phyloP scores from a whole-genome alignment of 106 monocot genomes.

The Ottelia alismoides region DNA sequence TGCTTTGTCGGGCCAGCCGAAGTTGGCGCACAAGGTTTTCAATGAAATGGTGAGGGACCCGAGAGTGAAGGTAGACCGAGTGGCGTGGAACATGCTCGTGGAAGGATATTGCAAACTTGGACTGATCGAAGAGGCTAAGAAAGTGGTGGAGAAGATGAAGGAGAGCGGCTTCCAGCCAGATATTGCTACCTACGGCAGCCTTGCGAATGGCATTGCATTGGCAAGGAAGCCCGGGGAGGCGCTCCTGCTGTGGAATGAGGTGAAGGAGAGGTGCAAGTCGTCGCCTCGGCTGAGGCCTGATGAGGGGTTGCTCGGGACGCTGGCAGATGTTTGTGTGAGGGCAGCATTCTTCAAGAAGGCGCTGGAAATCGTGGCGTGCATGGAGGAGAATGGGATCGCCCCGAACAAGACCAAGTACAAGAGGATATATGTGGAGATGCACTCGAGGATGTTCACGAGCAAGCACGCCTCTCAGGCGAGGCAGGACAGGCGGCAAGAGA shows the following conservation, averaged over 20 bases:
- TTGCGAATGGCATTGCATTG: conserved; percentile 71
- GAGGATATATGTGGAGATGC: conserved; percentile 94
- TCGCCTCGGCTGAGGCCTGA: conserved; percentile 53
- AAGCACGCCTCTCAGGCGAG: conserved; percentile 91
- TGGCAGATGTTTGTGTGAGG: conserved; percentile 82
- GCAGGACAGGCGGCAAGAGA: conserved; percentile 68
- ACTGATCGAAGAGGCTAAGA: conserved; percentile 55
- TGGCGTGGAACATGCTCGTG: conserved; percentile 87
- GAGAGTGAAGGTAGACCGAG: conserved; percentile 56
- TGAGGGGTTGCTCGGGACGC: conserved; percentile 61
- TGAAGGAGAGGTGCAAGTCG: conserved; percentile 50
- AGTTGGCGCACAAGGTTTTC: conserved; percentile 75
- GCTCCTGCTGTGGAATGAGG: conserved; percentile 79
- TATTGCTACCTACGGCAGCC: conserved; percentile 69
- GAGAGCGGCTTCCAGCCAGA: conserved; percentile 67
- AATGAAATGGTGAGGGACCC: conserved; percentile 78
- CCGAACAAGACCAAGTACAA: conserved; percentile 92
- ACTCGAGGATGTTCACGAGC: conserved; percentile 94
- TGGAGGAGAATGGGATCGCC: conserved; percentile 89
- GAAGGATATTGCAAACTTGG: conserved; percentile 79
- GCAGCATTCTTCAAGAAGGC: conserved; percentile 90
- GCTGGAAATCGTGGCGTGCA: conserved; percentile 86
- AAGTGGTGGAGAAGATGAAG: conserved; percentile 61
- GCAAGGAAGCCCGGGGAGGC: conserved; percentile 86
- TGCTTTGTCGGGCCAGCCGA: conserved; percentile 64